These are phyloP conservation scores for Sphaerostilbella broomeana DNA, from an alignment of 2,329 filamentous ascomycete species.

Conservation along the genomic window DNA sequence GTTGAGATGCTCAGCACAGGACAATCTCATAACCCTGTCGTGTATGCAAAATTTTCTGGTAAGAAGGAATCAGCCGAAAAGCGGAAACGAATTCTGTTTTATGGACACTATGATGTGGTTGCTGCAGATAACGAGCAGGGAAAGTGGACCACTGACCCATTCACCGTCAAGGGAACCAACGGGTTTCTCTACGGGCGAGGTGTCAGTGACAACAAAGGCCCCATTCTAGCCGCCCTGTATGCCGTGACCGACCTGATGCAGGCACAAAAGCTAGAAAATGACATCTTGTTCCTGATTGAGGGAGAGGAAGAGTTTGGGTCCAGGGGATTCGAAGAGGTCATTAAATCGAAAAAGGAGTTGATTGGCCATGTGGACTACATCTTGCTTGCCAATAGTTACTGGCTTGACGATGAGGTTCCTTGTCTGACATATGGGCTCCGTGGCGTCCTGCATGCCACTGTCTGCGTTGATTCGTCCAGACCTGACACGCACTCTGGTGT, in stretches of 20 bases:
- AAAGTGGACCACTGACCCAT: slow-evolving; percentile 85
- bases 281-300: slow-evolving; percentile 91
- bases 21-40: slow-evolving; percentile 80
- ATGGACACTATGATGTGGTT: slow-evolving; percentile 97
- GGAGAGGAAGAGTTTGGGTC: slow-evolving; percentile 96
- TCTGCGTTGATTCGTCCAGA: slow-evolving; percentile 77
- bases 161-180: slow-evolving; percentile 80
- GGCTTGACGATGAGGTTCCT: slow-evolving; percentile 92
- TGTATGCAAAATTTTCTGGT: slow-evolving; percentile 80
- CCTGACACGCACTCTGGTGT: slow-evolving; percentile 94
- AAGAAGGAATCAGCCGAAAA: slow-evolving; percentile 58
- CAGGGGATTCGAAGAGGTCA: slow-evolving; percentile 78
- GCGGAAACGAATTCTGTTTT: slow-evolving; percentile 87
- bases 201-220: slow-evolving; percentile 97
- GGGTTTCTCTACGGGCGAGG: slow-evolving; percentile 93
- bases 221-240: slow-evolving; percentile 87
- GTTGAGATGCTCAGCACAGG: slow-evolving; percentile 85
- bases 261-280: slow-evolving; percentile 74
- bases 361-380: slow-evolving; percentile 95
- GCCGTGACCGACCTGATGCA: slow-evolving; percentile 85
- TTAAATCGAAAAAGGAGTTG: slow-evolving; percentile 70
- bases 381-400: slow-evolving; percentile 93
- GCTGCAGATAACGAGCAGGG: slow-evolving; percentile 74
- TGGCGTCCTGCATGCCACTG: slow-evolving; percentile 87
- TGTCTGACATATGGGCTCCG: slow-evolving; percentile 92